These are phyloP conservation scores for Cordia subcordata DNA, from an alignment of 257 asterid species.

Conservation along the genomic window DNA sequence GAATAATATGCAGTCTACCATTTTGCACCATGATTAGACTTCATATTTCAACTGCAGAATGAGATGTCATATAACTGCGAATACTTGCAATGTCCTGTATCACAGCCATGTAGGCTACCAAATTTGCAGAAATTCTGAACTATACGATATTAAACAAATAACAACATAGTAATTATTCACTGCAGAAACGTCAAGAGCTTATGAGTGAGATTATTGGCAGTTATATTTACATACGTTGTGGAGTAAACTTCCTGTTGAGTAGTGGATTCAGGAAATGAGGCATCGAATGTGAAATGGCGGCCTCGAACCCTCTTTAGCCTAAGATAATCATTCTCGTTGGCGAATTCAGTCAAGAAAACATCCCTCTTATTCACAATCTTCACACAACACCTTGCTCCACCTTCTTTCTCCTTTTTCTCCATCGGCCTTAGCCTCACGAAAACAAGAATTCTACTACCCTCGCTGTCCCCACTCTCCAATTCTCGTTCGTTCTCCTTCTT, in stretches of 20 bases:
- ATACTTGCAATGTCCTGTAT: too few species aligned
- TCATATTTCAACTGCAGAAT: too few species aligned
- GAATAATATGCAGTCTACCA: too few species aligned
- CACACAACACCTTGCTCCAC: constrained; percentile 55
- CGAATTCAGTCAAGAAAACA: constrained; percentile 48
- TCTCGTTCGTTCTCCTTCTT: constrained; percentile 28
- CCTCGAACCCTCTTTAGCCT: constrained; percentile 60
- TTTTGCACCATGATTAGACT: too few species aligned
- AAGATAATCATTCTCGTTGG: constrained; percentile 49
- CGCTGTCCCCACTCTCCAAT: constrained; percentile 17
- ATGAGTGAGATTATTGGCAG: neutral
- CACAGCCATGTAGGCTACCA: too few species aligned
- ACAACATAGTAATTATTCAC: too few species aligned
- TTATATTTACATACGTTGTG: constrained; percentile 66
- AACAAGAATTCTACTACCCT: constrained; percentile 51
- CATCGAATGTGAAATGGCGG: constrained; percentile 58
- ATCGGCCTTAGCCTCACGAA: constrained; percentile 67
- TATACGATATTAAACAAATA: too few species aligned
- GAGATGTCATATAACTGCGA: too few species aligned
- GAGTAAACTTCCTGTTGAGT: constrained; percentile 50
- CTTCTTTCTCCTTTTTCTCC: constrained; percentile 51
- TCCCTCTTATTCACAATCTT: constrained; percentile 48
- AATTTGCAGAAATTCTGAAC: too few species aligned
- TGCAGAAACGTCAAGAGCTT: too few species aligned
- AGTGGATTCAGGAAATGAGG: constrained; percentile 54